These are phyloP conservation scores for Penicillium goetzii DNA, from an alignment of 495 filamentous ascomycete genomes.

Conservation along the genomic window DNA sequence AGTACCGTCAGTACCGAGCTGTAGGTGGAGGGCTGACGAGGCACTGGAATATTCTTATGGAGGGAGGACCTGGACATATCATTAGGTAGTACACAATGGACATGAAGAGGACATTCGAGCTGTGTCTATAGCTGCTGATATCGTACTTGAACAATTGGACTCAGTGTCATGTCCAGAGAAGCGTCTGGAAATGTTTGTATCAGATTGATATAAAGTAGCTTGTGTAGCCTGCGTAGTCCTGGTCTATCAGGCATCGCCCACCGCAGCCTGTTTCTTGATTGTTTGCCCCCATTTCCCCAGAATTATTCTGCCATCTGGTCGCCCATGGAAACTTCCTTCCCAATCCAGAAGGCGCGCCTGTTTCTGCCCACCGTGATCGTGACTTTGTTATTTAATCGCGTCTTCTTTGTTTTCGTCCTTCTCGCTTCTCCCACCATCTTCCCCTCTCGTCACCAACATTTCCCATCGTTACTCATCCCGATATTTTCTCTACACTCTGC, in stretches of 20 bases:
- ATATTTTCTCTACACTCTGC: too few species aligned
- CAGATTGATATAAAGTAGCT: too few species aligned
- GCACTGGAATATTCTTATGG: slow-evolving; percentile 1
- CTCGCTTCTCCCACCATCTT: background rate
- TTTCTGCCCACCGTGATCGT: background rate
- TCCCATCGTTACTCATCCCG: too few species aligned
- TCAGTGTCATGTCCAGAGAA: too few species aligned
- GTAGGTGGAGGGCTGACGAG: background rate
- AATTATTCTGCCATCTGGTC: too few species aligned
- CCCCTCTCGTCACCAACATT: too few species aligned
- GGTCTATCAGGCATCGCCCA: too few species aligned
- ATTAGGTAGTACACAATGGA: background rate
- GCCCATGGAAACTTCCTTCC: background rate
- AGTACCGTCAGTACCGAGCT: background rate
- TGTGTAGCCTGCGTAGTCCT: too few species aligned
- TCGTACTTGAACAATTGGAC: too few species aligned
- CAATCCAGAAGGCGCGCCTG: background rate
- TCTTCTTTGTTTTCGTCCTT: background rate
- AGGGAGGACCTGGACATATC: background rate
- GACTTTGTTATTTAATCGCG: background rate
- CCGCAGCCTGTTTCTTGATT: too few species aligned
- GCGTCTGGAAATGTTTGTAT: too few species aligned
- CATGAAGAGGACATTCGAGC: background rate
- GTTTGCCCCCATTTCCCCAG: too few species aligned
- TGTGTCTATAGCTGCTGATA: background rate